Evolutionary conservation across 2,329 filamentous ascomycete species (phyloP), one percentile per base, ranked within the genome.

Genomic region (Aschersonia sp.): DNA sequence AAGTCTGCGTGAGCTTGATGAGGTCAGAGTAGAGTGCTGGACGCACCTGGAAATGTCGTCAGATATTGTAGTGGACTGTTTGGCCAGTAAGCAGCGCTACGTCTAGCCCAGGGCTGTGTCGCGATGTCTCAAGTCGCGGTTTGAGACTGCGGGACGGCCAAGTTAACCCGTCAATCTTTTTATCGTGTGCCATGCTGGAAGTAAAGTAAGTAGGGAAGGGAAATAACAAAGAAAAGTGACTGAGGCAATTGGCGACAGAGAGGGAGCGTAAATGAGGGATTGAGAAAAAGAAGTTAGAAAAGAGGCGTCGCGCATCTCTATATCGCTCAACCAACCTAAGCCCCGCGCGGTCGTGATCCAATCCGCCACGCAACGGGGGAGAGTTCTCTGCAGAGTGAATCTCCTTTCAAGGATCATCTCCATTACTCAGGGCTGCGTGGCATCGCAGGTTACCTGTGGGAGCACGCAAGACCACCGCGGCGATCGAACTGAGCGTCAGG

Each of bases 381-480:
- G 72, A 79, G 70, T 63, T 64, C 78, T 81, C 76, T 83, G 79
- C 78, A 79, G 76, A 80, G 79, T 83, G 75, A 82, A 67, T 49
- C 79, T 79, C 81, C 78, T 73, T 79, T 83, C 71, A 78, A 81
- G 78, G 58, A 62, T 83, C 59, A 69, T 77, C 75, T 77, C 75
- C 79, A 80, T 76, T 78, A 75, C 79, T 80, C 75, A 82, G 66
- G 77, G 71, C 66, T 66, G 63, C 68, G 60, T 71, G 78, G 71
- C 65, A 46, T 82, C 79, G 75, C 72, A 70, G 73, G 79, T 73
- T 83, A 64, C 79, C 79, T 73, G 59, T 71, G 71, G 73, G 78
- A 82, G 78, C 81, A 75, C 71, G 66, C 63, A 43, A 39, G 65
- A 59, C 71, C 77, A 78, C 78, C 79, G 75, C 76, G 55, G 71